Evolutionary conservation across 495 filamentous ascomycete species (phyloP).

Genomic region (Tuber indicum): DNA sequence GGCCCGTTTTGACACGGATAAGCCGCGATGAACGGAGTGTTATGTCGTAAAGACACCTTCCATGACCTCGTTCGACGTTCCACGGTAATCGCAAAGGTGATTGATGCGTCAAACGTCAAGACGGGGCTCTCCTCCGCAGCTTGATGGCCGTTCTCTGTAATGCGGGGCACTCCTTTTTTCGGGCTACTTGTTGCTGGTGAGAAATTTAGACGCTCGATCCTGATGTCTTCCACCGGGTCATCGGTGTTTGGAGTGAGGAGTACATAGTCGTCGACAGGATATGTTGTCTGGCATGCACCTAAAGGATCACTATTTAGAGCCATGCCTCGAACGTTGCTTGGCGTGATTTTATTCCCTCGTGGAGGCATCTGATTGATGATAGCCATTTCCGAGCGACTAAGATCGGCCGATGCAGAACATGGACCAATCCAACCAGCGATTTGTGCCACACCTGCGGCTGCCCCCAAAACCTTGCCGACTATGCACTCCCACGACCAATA

Average conservation of each 20-base stretch:
- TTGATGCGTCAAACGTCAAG: constrained; percentile 54
- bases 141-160: constrained; percentile 24
- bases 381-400: constrained; percentile 57
- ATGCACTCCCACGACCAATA: constrained; percentile 66
- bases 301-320: constrained; percentile 58
- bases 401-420: constrained; percentile 55
- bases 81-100: constrained; percentile 62
- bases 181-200: constrained; percentile 26
- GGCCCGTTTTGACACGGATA: constrained; percentile 64
- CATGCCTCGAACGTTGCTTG: constrained; percentile 55
- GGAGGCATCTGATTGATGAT: constrained; percentile 53
- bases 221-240: constrained; percentile 55
- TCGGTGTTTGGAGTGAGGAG: constrained; percentile 50
- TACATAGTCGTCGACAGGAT: constrained; percentile 58
- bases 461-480: constrained; percentile 66
- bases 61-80: constrained; percentile 48
- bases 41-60: constrained; percentile 56
- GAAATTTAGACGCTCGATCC: constrained; percentile 59
- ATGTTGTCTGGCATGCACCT: constrained; percentile 52
- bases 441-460: constrained; percentile 62
- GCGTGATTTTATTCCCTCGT: constrained; percentile 45
- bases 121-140: constrained; percentile 43
- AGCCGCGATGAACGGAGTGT: constrained; percentile 60
- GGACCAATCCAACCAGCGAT: constrained; percentile 67
- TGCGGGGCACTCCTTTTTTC: constrained; percentile 25